A percentile compares a stretch with the other conserved stretches of the same genome.
phyloP scores from a whole-genome alignment of 2,329 filamentous ascomycete genomes.

The Xylaria sp. region DNA sequence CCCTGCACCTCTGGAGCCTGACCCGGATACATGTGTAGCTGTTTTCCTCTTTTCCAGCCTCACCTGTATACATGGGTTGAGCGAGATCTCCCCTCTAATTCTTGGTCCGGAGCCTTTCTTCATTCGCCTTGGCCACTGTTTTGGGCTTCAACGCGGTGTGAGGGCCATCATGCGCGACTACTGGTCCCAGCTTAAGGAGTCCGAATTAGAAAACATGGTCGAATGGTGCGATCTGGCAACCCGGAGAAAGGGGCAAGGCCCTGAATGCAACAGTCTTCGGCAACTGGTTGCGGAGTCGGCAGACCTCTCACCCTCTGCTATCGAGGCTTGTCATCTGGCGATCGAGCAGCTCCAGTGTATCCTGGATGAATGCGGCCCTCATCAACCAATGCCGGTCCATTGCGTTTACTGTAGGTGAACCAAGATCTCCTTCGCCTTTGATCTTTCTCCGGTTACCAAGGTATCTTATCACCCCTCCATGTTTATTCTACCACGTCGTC shows the following conservation, averaged over 20 bases:
- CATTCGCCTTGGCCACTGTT: constrained; percentile 33
- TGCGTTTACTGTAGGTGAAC: constrained; percentile 28
- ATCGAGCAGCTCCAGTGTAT: constrained; percentile 32
- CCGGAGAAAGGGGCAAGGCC: constrained; percentile 22
- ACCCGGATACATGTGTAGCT: constrained; percentile 27
- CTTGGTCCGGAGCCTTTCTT: constrained; percentile 30
- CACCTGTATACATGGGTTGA: constrained; percentile 26
- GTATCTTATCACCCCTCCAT: neutral
- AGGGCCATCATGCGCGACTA: constrained; percentile 21
- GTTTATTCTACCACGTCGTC: neutral
- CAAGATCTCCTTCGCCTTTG: neutral
- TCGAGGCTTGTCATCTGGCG: constrained; percentile 19
- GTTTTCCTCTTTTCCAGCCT: constrained; percentile 33
- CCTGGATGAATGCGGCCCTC: constrained; percentile 23
- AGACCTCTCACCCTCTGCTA: constrained; percentile 20
- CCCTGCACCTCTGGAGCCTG: constrained; percentile 13
- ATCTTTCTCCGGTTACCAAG: neutral
- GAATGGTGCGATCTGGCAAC: constrained; percentile 15
- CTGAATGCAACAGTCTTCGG: constrained; percentile 23
- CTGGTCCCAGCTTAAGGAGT: constrained; percentile 22
- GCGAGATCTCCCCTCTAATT: constrained; percentile 14
- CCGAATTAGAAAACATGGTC: constrained; percentile 25
- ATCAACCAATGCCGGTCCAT: constrained; percentile 19
- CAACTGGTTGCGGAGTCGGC: constrained; percentile 23
- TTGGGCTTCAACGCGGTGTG: constrained; percentile 32